Evolutionary conservation across 176 grass and related monocot species (phyloP).

Genomic region (Elaeis guineensis): DNA sequence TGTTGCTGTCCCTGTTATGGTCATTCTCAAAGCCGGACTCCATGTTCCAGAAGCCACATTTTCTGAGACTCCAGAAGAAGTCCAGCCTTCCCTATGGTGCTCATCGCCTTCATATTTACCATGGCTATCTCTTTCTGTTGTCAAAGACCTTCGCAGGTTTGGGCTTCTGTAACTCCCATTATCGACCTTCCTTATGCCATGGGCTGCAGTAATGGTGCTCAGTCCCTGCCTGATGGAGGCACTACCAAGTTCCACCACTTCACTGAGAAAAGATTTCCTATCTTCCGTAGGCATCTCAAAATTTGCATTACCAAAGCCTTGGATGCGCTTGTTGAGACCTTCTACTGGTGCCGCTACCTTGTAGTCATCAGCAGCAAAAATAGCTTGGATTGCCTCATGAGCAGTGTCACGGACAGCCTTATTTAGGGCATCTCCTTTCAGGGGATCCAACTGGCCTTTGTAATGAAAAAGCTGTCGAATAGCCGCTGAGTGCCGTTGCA

Average conservation of each 20-base stretch:
- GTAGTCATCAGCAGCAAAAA: constrained; percentile 80
- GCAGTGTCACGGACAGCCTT: constrained; percentile 89
- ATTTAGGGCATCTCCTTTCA: constrained; percentile 86
- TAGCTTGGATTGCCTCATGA: constrained; percentile 68
- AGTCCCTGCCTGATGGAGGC: constrained; percentile 85
- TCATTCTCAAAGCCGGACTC: constrained; percentile 35
- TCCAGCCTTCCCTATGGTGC: constrained; percentile 43
- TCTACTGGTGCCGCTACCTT: constrained; percentile 41
- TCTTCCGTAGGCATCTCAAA: constrained; percentile 69
- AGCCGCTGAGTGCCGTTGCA: constrained; percentile 77
- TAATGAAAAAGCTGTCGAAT: constrained; percentile 94
- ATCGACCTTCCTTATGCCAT: constrained; percentile 71
- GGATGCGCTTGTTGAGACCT: constrained; percentile 85
- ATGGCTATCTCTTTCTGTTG: constrained; percentile 64
- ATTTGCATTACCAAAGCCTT: constrained; percentile 95
- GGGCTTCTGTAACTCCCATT: constrained; percentile 67
- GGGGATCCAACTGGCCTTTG: constrained; percentile 74
- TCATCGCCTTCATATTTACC: constrained; percentile 61
- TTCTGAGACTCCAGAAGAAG: constrained; percentile 45
- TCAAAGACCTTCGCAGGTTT: constrained; percentile 76
- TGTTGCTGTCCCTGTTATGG: constrained; percentile 25
- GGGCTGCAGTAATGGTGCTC: constrained; percentile 70
- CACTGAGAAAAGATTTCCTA: constrained; percentile 87
- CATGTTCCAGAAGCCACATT: constrained; percentile 53
- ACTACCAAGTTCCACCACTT: constrained; percentile 84